Evolutionary conservation across 495 filamentous ascomycete genomes (phyloP).

Genomic region (Aspergillus incahuasiensis): DNA sequence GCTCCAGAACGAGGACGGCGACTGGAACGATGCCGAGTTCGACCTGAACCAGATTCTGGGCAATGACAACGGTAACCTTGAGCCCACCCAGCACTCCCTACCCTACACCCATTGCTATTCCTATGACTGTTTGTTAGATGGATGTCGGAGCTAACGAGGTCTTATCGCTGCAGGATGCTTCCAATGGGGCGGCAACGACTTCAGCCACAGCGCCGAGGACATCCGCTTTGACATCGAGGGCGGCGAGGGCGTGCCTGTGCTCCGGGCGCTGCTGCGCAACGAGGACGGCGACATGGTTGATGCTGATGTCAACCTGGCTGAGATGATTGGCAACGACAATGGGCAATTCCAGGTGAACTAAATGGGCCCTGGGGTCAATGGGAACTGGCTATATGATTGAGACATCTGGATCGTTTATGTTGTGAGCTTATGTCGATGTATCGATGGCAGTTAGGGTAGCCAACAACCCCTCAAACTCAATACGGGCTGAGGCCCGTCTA

Average conservation of each 20-base stretch:
- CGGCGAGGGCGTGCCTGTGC: slow-evolving; percentile 31
- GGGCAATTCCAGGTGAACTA: slow-evolving; percentile 18
- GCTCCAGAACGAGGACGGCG: background rate
- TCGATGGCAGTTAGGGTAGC: too few species aligned
- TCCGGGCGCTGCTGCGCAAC: slow-evolving; percentile 30
- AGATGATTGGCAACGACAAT: slow-evolving; percentile 38
- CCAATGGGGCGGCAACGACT: slow-evolving; percentile 40
- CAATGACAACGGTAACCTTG: slow-evolving; percentile 4
- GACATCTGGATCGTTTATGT: too few species aligned
- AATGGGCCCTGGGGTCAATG: background rate
- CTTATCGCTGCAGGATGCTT: slow-evolving; percentile 35
- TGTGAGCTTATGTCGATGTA: too few species aligned
- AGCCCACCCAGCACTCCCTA: too few species aligned
- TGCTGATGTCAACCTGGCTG: slow-evolving; percentile 39
- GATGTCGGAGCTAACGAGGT: background rate
- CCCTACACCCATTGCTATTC: too few species aligned
- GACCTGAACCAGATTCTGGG: slow-evolving; percentile 2
- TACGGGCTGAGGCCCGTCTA: too few species aligned
- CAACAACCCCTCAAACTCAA: too few species aligned
- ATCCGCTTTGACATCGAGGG: slow-evolving; percentile 40
- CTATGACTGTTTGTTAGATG: background rate
- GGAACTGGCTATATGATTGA: too few species aligned
- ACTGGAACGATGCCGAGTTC: background rate
- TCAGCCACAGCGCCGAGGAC: slow-evolving; percentile 33
- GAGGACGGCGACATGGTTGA: slow-evolving; percentile 19